A percentile compares a stretch with the other conserved stretches of the same genome.
phyloP scores from a whole-genome alignment of 192 early-diverging fungal genomes.

The Coemansia guatemalensis region DNA sequence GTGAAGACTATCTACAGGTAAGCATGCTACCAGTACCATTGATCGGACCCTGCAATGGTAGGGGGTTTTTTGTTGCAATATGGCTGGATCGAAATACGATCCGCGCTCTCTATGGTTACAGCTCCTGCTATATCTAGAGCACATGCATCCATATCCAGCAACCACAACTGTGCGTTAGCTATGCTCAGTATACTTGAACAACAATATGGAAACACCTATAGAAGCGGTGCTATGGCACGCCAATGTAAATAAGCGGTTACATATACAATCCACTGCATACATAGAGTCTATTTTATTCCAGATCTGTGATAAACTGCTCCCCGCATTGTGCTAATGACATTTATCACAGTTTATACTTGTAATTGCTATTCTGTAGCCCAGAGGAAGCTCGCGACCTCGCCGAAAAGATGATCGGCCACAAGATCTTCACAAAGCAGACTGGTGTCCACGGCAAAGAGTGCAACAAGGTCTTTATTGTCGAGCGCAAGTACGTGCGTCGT shows the following conservation, averaged over 20 bases:
- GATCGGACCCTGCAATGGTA: neutral
- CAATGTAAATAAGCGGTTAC: neutral
- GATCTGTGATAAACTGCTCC: no score
- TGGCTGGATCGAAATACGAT: neutral
- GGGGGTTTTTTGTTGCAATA: neutral
- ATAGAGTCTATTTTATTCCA: no score
- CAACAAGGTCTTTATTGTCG: slow-evolving; percentile 92
- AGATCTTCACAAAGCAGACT: slow-evolving; percentile 98
- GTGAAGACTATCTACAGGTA: slow-evolving; percentile 91
- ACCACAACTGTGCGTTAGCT: no score
- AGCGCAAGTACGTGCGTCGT: slow-evolving; percentile 94
- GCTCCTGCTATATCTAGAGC: no score
- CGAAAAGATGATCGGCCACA: slow-evolving; percentile 95
- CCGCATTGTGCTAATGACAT: no score
- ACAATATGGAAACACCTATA: no score
- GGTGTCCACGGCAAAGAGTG: slow-evolving; percentile 92
- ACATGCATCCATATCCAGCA: no score
- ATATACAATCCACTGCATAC: neutral
- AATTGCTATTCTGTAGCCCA: slow-evolving; percentile 56
- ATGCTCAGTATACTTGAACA: no score
- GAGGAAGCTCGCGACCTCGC: slow-evolving; percentile 85
- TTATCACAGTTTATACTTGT: neutral
- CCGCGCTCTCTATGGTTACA: no score
- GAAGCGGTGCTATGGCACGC: no score
- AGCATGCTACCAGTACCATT: slow-evolving; percentile 20